Percentiles rank a stretch among this genome's conserved stretches.
Evolutionary conservation across 2,329 filamentous ascomycete species (phyloP).

Genomic region (Penicillium palitans): DNA sequence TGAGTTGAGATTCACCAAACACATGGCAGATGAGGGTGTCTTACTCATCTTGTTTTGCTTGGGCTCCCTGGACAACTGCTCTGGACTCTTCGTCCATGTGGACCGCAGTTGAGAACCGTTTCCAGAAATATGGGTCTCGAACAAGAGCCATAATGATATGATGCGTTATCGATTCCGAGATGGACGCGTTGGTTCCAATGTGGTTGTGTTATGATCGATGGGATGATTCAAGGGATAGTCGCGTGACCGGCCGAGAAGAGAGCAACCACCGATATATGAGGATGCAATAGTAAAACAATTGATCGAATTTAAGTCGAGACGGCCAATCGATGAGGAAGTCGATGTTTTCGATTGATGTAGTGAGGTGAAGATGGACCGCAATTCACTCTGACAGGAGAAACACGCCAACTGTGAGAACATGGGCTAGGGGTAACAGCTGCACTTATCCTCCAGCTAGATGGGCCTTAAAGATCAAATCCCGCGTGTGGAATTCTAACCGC

Average conservation of each 20-base stretch:
- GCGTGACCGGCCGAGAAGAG: background rate
- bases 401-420: background rate
- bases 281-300: background rate
- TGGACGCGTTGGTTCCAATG: background rate
- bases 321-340: background rate
- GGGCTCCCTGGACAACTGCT: conserved; percentile 10
- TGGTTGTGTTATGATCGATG: background rate
- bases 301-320: background rate
- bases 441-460: conserved; percentile 17
- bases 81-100: conserved; percentile 55
- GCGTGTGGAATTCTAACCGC: conserved; percentile 12
- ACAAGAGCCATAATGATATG: conserved; percentile 48
- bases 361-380: background rate
- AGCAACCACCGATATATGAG: background rate
- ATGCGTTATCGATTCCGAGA: background rate
- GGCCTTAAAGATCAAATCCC: conserved; percentile 11
- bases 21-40: conserved; percentile 13
- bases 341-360: background rate
- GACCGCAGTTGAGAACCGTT: conserved; percentile 59
- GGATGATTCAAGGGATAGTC: conserved; percentile 5
- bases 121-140: conserved; percentile 61
- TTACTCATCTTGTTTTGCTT: conserved; percentile 10
- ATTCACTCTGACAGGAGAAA: background rate
- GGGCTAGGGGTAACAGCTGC: conserved; percentile 7
- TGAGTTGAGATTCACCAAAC: conserved; percentile 21